Evolutionary conservation across 2,329 filamentous ascomycete species (phyloP), one percentile per base, ranked within the genome.

Genomic region (Monosporascus sp.): DNA sequence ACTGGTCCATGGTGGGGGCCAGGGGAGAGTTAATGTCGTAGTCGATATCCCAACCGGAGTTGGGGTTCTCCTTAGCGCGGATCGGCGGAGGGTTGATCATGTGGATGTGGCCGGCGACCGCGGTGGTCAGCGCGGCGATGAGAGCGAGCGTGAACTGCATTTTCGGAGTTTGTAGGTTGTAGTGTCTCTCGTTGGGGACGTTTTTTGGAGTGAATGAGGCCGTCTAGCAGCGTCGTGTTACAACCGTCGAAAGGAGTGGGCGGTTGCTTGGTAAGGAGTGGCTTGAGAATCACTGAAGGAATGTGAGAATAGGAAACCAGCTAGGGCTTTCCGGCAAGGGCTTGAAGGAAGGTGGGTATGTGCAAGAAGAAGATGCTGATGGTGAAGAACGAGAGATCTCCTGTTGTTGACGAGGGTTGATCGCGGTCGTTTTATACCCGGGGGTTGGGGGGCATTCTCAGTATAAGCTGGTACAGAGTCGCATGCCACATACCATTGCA

Each of bases 11-110:
- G 20, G 75, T 65, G 2, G 71, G 66, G 2, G 71, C 66, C 48
- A 94, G 77, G 3, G 89, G 89, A 17, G 78, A 77, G 37, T 84
- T 89, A 74, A 90, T 89, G 61, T 80, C 81, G 74, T 87, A 90
- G 73, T 92, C 87, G 65, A 82, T 77, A 52, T 72, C 71, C 44
- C 64, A 63, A 55, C 65, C 62, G 2, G 67, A 60, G 62, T 75
- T 70, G 48, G 75, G 71, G 72, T 82, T 82, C 67, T 67, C 69
- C 70, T 78, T 79, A 63, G 77, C 80, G 52, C 72, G 71, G 61
- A 84, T 72, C 7, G 81, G 80, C 15, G 77, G 59, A 9, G 81
- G 81, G 57, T 69, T 70, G 45, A 63, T 71, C 75, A 83, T 79
- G 65, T 80, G 74, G 77, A 84, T 83, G 69, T 83, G 80, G 54